phyloP scores from a whole-genome alignment of 768 basidiomycete species.

The Kwoniella sp. region DNA sequence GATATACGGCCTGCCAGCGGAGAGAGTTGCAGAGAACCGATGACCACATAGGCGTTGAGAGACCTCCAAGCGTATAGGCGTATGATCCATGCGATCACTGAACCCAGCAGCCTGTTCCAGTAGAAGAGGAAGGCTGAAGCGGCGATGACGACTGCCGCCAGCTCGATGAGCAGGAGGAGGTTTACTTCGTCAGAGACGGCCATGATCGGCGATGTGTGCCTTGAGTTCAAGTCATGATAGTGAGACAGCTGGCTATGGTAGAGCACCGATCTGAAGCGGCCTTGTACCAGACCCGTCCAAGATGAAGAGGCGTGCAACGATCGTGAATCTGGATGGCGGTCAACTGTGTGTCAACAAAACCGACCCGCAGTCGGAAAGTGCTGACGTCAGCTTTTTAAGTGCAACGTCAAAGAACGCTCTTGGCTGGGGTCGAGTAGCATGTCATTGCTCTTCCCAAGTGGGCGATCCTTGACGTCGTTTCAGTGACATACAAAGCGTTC shows the following conservation, averaged over 20 bases:
- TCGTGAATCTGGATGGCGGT: no score
- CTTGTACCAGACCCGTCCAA: no score
- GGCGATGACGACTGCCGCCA: constrained; percentile 45
- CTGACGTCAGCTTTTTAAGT: constrained; percentile 6
- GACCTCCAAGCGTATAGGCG: constrained; percentile 75
- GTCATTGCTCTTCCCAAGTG: no score
- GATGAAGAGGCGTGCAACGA: no score
- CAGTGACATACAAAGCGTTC: no score
- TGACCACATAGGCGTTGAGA: constrained; percentile 71
- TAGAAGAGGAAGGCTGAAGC: constrained; percentile 69
- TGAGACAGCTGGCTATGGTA: no score
- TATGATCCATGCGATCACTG: constrained; percentile 61
- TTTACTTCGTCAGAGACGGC: constrained; percentile 24
- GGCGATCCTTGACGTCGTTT: no score
- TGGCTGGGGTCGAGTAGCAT: no score
- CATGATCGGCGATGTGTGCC: constrained; percentile 2
- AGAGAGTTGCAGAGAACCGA: constrained; percentile 89
- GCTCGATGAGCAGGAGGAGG: constrained; percentile 43
- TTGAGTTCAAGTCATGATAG: no score
- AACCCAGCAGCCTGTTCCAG: constrained; percentile 79
- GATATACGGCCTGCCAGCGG: constrained; percentile 79
- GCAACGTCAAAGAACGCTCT: no score
- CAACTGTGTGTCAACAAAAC: neutral
- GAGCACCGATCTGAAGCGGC: no score
- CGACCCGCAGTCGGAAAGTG: neutral